Conservation (phyloP, 2,329 filamentous ascomycete species). For the Elsinoe ampelina region DNA sequence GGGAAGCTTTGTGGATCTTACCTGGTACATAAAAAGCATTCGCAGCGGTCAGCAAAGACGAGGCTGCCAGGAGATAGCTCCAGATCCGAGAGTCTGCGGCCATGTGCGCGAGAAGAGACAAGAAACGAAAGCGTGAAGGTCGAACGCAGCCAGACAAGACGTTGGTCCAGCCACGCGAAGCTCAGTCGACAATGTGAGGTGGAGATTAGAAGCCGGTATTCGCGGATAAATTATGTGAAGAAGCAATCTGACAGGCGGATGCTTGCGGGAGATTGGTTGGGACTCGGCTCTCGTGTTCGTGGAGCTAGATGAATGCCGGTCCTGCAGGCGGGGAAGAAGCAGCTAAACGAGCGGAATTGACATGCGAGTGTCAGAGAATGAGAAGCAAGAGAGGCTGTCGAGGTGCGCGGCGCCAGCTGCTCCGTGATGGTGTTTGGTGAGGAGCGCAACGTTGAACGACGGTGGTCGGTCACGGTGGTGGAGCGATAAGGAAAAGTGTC, state of each 20-base stretch:
- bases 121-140: neutral
- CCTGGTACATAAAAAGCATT: conserved; percentile 80
- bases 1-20: conserved; percentile 33
- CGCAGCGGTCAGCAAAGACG: conserved; percentile 41
- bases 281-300: neutral
- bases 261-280: conserved; percentile 8
- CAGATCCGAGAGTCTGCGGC: conserved; percentile 32
- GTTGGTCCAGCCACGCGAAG: neutral
- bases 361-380: neutral
- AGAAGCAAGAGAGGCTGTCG: neutral
- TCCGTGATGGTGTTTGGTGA: neutral
- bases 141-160: neutral
- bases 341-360: conserved; percentile 10
- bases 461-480: neutral
- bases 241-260: neutral
- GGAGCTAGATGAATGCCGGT: neutral
- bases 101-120: conserved; percentile 22
- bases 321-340: neutral
- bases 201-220: neutral
- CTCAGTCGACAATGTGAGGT: neutral
- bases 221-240: neutral
- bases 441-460: neutral
- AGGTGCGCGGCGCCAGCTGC: neutral
- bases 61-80: conserved; percentile 39
- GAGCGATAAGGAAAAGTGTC: conserved; percentile 10